Base-by-base conservation (phyloP, 2,329 filamentous ascomycete species). In the Aspergillus persii region DNA sequence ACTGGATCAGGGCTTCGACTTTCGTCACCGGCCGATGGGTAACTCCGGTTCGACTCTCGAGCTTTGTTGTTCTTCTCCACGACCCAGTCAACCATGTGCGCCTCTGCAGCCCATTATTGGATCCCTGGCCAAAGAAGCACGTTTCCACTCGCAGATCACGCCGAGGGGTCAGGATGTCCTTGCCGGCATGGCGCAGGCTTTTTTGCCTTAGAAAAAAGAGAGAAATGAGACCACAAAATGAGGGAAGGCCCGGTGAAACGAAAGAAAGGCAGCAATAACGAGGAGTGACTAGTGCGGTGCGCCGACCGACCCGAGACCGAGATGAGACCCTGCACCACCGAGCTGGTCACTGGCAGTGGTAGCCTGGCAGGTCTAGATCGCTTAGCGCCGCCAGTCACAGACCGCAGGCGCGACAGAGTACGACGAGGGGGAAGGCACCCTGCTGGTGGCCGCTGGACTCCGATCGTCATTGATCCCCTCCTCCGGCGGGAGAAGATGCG, bases 1-100 rank as follows among this genome's bases (percentile, higher is more conserved):
- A 48, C 44, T 18, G 23, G 30, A 6, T 31, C 11, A 47, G 39
- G 39, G 27, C 7, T 46, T 39, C 46, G 49, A 26, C 18, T 15
- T 46, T 39, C 46, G 49, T 47, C 18, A 47, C 44, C 18, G 26
- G 12, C 44, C 18, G 26, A 26, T 11, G 18, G 11, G 44, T 23
- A 47, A 47, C 26, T 47, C 44, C 11, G 44, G 44, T 26, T 23
- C 18, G 8, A 47, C 44, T 23, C 7, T 9, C 8, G 8, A 26
- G 8, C 8, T 4, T 8, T 27, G 27, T 8, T 8, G 9, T 33
- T 33, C n/a, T 49, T 55, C 23, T 55, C 44, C 30, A 52, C 57
- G 57, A 51, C 47, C 52, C 52, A 58, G 39, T 29, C 29, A 50
- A 39, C 52, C 57, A 59, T 59, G 51, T 57, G 55, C 54, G 6